A percentile compares a stretch with the other conserved stretches of the same genome.
These are phyloP conservation scores for Aegilops longissima DNA, from an alignment of 176 grass and related monocot species.

Conservation along the genomic window DNA sequence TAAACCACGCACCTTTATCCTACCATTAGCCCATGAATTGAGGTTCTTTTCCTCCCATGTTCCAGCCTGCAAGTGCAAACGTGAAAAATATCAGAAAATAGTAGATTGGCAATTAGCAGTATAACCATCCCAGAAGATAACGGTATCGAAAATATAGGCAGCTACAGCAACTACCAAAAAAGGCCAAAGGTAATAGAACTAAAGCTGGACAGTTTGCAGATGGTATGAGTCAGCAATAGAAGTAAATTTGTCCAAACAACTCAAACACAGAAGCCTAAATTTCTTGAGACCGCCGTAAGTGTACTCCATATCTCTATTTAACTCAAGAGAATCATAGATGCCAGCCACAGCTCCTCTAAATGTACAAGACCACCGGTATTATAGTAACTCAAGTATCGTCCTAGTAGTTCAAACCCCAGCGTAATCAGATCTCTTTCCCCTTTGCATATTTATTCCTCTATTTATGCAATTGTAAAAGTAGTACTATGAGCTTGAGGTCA, in stretches of 20 bases:
- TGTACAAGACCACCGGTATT: background rate
- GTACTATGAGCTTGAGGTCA: background rate
- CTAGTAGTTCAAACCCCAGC: background rate
- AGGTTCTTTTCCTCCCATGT: slow-evolving; percentile 99
- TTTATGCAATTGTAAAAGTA: too few relatives aligned
- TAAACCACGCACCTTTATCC: slow-evolving; percentile 70
- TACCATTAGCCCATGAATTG: slow-evolving; percentile 83
- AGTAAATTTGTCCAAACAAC: background rate
- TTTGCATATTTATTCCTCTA: background rate
- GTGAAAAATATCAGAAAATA: background rate
- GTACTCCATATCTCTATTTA: background rate
- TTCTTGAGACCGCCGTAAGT: background rate
- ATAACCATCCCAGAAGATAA: background rate
- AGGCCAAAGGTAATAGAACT: background rate
- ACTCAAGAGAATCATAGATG: background rate
- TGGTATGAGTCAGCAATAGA: background rate
- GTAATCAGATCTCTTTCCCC: background rate
- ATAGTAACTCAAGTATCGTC: background rate
- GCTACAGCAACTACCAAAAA: background rate
- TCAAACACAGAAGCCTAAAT: background rate
- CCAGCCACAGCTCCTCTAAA: background rate
- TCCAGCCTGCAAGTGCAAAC: slow-evolving; percentile 83
- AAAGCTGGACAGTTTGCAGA: background rate
- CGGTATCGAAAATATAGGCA: background rate
- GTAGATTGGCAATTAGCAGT: background rate